Evolutionary conservation across 176 grass and related monocot genomes (phyloP).

Genomic region (Avena sativa): DNA sequence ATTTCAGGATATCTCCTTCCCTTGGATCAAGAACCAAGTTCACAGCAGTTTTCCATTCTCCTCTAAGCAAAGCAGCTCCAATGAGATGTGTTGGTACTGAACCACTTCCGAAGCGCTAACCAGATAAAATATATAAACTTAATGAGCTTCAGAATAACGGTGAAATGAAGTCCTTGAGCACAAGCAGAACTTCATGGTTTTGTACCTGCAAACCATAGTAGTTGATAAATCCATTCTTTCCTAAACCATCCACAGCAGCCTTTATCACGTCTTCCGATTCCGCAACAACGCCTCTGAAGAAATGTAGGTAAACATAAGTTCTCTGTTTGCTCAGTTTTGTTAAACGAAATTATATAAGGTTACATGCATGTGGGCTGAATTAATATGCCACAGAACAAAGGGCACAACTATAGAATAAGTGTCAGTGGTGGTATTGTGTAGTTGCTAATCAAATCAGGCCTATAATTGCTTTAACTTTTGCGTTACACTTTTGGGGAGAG

Average conservation of each 20-base stretch:
- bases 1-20: constrained; percentile 99
- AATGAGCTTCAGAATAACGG: constrained; percentile 37
- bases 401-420: neutral
- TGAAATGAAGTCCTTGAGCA: constrained; percentile 19
- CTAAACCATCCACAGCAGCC: constrained; percentile 68
- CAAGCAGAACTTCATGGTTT: neutral
- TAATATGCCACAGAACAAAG: constrained; percentile 17
- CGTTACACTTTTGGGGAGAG: neutral
- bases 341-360: constrained; percentile 36
- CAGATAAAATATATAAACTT: constrained; percentile 47
- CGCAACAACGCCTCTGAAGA: constrained; percentile 73
- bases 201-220: constrained; percentile 95
- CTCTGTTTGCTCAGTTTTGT: constrained; percentile 20
- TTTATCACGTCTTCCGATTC: constrained; percentile 83
- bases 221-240: constrained; percentile 93
- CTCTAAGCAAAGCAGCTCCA: constrained; percentile 87
- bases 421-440: constrained; percentile 2
- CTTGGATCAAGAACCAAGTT: constrained; percentile 95
- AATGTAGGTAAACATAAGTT: constrained; percentile 51
- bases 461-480: neutral
- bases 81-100: constrained; percentile 93
- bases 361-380: constrained; percentile 20
- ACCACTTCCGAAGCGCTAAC: constrained; percentile 95
- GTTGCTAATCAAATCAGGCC: constrained; percentile 1
- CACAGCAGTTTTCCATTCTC: constrained; percentile 92